Percentiles rank a stretch among this genome's conserved stretches.
These are phyloP conservation scores for Botryotinia calthae DNA, from an alignment of 2,329 filamentous ascomycete species.

Conservation along the genomic window DNA sequence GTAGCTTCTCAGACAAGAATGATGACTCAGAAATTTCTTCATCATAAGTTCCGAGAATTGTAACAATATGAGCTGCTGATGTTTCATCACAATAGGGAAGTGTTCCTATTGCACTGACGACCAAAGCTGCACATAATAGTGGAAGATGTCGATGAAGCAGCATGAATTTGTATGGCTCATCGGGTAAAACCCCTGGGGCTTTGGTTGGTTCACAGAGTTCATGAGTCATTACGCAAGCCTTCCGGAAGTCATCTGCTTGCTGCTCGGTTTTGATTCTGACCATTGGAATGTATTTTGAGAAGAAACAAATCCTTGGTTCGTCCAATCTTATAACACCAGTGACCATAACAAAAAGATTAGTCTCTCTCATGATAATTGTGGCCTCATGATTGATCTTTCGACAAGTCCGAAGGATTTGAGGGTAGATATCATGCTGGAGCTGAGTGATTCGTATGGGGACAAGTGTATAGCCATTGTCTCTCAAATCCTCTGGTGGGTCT, in stretches of 20 bases:
- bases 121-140: neutral
- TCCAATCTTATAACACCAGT: neutral
- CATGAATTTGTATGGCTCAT: neutral
- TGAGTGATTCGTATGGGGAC: neutral
- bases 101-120: neutral
- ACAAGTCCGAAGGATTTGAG: slow-evolving; percentile 1
- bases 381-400: slow-evolving; percentile 9
- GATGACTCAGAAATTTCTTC: neutral
- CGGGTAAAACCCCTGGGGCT: neutral
- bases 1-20: neutral
- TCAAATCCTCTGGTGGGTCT: neutral
- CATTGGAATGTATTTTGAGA: neutral
- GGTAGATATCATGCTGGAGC: neutral
- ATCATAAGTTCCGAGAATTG: neutral
- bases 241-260: neutral
- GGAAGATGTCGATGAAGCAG: neutral
- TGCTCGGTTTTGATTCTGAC: neutral
- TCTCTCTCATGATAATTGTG: neutral
- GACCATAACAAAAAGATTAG: neutral
- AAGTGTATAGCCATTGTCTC: neutral
- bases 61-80: neutral
- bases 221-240: slow-evolving; percentile 3
- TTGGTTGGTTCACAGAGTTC: neutral
- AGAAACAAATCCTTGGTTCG: neutral
- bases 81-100: neutral